Evolutionary conservation across 2,329 filamentous ascomycete species (phyloP).

Genomic region (Monosporascus ibericus): DNA sequence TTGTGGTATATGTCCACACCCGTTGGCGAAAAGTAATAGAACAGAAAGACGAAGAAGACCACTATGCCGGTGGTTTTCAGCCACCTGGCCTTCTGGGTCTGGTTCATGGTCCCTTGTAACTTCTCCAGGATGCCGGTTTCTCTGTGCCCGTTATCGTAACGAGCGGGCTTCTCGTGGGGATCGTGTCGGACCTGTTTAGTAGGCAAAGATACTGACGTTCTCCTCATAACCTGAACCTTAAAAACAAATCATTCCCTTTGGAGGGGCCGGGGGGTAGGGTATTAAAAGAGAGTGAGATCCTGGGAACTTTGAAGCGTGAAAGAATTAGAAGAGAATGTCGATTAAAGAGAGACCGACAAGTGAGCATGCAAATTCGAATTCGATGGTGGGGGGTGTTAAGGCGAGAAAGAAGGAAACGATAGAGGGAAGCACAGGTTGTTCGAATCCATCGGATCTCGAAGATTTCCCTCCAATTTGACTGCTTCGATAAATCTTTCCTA

Average conservation of each 20-base stretch:
- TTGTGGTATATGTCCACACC: slow-evolving; percentile 49
- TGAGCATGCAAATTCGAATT: not conserved
- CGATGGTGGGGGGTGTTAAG: not conserved
- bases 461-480: slow-evolving; percentile 15
- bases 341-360: not conserved
- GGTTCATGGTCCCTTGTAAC: slow-evolving; percentile 55
- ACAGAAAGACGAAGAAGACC: slow-evolving; percentile 52
- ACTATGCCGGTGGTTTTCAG: slow-evolving; percentile 59
- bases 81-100: slow-evolving; percentile 60
- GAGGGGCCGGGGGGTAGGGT: slow-evolving; percentile 2
- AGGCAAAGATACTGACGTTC: slow-evolving; percentile 58
- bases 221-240: slow-evolving; percentile 47
- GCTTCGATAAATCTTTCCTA: not conserved
- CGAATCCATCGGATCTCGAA: not conserved
- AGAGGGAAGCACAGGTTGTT: not conserved
- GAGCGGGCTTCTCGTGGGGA: slow-evolving; percentile 58
- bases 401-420: not conserved
- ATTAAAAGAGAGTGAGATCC: not conserved
- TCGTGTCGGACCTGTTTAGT: slow-evolving; percentile 55
- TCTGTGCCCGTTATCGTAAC: slow-evolving; percentile 46
- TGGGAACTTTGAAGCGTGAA: too few relatives aligned
- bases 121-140: slow-evolving; percentile 45
- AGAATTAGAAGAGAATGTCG: too few relatives aligned
- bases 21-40: slow-evolving; percentile 58
- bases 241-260: slow-evolving; percentile 19